Evolutionary conservation across 345 rosid species (phyloP).

Genomic region (Corchorus capsularis): DNA sequence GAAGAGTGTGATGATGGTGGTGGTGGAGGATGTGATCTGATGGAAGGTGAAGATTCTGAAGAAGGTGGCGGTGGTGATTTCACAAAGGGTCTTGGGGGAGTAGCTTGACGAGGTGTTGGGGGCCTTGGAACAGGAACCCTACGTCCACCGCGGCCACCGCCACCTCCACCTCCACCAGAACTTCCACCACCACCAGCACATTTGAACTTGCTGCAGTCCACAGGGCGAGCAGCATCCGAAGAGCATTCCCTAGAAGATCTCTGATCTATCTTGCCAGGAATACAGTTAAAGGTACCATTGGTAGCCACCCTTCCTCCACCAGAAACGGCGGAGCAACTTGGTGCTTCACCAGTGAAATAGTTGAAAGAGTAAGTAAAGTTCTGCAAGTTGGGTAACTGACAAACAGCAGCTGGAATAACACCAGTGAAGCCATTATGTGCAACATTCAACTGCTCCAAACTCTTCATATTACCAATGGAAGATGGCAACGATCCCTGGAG

Average conservation of each 20-base stretch:
- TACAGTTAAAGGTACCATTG: conserved; percentile 52
- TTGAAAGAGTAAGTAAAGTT: conserved; percentile 70
- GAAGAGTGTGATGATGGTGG: conserved; percentile 33
- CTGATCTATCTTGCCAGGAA: conserved; percentile 48
- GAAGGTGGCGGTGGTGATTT: conserved; percentile 35
- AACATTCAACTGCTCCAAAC: conserved; percentile 65
- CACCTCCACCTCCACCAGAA: conserved; percentile 13
- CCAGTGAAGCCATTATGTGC: conserved; percentile 66
- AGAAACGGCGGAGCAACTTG: conserved; percentile 48
- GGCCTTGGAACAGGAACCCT: conserved; percentile 38
- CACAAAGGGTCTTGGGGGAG: conserved; percentile 3
- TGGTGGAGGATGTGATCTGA: conserved; percentile 44
- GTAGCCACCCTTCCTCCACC: conserved; percentile 22
- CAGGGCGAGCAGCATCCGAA: conserved; percentile 52
- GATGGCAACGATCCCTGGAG: conserved; percentile 60
- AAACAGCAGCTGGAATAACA: conserved; percentile 51
- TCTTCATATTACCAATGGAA: conserved; percentile 59
- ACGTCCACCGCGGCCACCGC: conserved; percentile 18
- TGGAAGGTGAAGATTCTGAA: conserved; percentile 47
- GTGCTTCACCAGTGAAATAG: conserved; percentile 65
- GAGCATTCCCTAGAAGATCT: conserved; percentile 58
- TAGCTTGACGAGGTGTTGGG: conserved; percentile 35
- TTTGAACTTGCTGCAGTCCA: conserved; percentile 58
- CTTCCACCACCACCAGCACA: conserved; percentile 32
- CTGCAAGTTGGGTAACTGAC: conserved; percentile 54